Evolutionary conservation across 2,329 filamentous ascomycete species (phyloP).

Genomic region (Emmonsia crescens): DNA sequence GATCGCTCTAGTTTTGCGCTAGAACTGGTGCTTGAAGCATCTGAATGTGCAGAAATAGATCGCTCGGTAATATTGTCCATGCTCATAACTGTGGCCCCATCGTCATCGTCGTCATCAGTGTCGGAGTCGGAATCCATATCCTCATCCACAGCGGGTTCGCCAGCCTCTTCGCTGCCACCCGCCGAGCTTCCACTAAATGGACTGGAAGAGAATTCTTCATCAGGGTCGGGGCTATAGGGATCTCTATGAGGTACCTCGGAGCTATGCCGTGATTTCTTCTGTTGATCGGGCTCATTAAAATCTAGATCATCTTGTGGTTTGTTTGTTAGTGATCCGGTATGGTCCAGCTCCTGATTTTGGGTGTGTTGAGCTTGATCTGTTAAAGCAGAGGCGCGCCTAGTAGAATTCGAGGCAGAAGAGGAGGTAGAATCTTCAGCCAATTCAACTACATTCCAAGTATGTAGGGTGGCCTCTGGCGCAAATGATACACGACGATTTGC

Average conservation of each 20-base stretch:
- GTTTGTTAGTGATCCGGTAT: background rate
- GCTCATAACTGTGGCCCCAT: conserved; percentile 71
- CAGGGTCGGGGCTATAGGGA: conserved; percentile 55
- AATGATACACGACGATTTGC: conserved; percentile 91
- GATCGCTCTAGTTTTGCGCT: conserved; percentile 67
- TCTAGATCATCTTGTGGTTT: conserved; percentile 3
- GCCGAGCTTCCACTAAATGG: conserved; percentile 56
- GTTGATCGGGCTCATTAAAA: conserved; percentile 10
- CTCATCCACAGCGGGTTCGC: conserved; percentile 31
- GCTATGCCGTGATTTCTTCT: conserved; percentile 39
- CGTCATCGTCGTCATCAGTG: conserved; percentile 45
- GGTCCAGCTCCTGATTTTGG: background rate
- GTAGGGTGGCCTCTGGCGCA: conserved; percentile 89
- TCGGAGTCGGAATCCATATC: conserved; percentile 40
- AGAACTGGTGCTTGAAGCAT: conserved; percentile 49
- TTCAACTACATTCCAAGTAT: conserved; percentile 93
- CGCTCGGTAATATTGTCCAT: conserved; percentile 66
- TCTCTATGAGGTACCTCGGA: conserved; percentile 56
- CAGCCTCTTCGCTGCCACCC: conserved; percentile 36
- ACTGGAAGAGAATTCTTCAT: conserved; percentile 63
- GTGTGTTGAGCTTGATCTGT: conserved; percentile 33
- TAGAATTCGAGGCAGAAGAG: conserved; percentile 61
- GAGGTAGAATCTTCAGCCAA: conserved; percentile 78
- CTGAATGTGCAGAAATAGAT: conserved; percentile 49
- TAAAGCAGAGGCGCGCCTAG: conserved; percentile 58